Evolutionary conservation across 495 filamentous ascomycete genomes (phyloP).

Genomic region (Glarea lozoyensis): DNA sequence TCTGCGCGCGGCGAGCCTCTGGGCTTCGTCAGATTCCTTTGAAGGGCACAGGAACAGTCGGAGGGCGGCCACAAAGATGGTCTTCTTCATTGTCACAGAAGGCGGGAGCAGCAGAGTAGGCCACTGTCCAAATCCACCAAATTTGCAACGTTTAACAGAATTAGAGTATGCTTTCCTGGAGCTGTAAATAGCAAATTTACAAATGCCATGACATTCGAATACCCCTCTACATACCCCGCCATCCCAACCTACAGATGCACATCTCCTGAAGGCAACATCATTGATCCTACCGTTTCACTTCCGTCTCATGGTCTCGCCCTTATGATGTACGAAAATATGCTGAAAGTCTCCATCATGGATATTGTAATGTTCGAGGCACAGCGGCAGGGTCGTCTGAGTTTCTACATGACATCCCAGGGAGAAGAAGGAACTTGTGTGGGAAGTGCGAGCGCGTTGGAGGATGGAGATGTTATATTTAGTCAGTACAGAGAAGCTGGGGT

Average conservation of each 20-base stretch:
- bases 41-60: no score
- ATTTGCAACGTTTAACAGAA: background rate
- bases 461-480: slow-evolving; percentile 84
- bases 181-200: slow-evolving; percentile 92
- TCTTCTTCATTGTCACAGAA: background rate
- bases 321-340: slow-evolving; percentile 44
- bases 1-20: no score
- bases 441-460: slow-evolving; percentile 68
- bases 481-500: slow-evolving; percentile 94
- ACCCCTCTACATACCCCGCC: slow-evolving; percentile 53
- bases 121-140: background rate
- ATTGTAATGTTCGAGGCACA: slow-evolving; percentile 85
- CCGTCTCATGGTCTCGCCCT: slow-evolving; percentile 47
- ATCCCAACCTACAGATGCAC: slow-evolving; percentile 53
- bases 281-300: slow-evolving; percentile 60
- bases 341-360: slow-evolving; percentile 85
- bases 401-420: slow-evolving; percentile 96
- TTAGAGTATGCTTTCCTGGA: slow-evolving; percentile 78
- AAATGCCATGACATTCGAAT: slow-evolving; percentile 62
- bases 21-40: no score
- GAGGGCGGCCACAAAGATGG: background rate
- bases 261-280: slow-evolving; percentile 67
- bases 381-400: slow-evolving; percentile 65
- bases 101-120: background rate
- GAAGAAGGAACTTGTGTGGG: slow-evolving; percentile 93